Conservation (phyloP, 345 rosid genomes). For the Euphorbia peplus region DNA sequence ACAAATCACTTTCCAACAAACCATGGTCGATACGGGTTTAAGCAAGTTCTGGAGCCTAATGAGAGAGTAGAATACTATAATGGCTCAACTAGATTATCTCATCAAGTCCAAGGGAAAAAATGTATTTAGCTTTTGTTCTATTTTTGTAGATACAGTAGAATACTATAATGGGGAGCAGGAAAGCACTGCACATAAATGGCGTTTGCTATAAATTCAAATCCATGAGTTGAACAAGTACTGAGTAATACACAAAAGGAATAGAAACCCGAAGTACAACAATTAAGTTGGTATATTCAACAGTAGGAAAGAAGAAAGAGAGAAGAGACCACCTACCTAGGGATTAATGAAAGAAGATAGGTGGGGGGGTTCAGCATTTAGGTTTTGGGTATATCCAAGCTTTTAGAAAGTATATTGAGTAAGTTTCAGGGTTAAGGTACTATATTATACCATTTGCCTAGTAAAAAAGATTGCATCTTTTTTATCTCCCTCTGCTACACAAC, state of each 20-base stretch:
- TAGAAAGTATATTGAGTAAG: constrained; percentile 45
- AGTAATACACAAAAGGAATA: background rate
- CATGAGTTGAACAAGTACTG: background rate
- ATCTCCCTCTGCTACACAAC: constrained; percentile 29
- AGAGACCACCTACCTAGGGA: constrained; percentile 39
- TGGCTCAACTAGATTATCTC: too few relatives aligned
- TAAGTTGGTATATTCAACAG: constrained; percentile 26
- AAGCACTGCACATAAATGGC: too few relatives aligned
- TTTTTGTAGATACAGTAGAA: background rate
- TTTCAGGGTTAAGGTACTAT: constrained; percentile 41
- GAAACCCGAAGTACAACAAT: constrained; percentile 1
- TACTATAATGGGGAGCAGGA: background rate
- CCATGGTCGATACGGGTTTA: too few relatives aligned
- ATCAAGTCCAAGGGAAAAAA: too few relatives aligned
- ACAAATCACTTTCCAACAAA: too few relatives aligned
- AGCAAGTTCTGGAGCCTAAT: too few relatives aligned
- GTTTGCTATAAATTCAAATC: too few relatives aligned
- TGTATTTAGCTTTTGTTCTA: too few relatives aligned
- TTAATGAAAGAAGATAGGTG: constrained; percentile 43
- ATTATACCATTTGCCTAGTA: constrained; percentile 50
- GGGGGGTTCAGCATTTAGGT: constrained; percentile 14
- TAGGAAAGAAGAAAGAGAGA: constrained; percentile 11
- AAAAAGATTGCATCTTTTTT: constrained; percentile 39
- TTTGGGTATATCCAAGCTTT: constrained; percentile 52
- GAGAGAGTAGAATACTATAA: too few relatives aligned